A percentile compares a stretch with the other conserved stretches of the same genome.
These are phyloP conservation scores for Colletotrichum lindemuthianum DNA, from an alignment of 2,329 filamentous ascomycete species.

Conservation along the genomic window DNA sequence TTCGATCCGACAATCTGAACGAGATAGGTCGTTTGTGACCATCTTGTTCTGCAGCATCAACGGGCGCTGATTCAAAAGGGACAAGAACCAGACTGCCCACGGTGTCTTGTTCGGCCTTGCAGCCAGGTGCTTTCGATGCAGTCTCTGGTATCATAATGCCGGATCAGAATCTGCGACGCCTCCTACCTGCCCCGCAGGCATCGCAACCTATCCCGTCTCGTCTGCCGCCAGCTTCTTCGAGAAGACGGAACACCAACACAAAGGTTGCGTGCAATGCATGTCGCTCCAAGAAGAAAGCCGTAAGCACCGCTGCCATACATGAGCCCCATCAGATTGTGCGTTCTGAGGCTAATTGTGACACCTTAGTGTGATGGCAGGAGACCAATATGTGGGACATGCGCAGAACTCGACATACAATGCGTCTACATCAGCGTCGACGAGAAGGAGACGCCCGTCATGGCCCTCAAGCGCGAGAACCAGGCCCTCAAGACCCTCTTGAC, in stretches of 20 bases:
- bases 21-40: conserved; percentile 4
- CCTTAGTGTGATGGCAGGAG: conserved; percentile 37
- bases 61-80: neutral
- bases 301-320: conserved; percentile 17
- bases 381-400: conserved; percentile 37
- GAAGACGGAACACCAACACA: conserved; percentile 15
- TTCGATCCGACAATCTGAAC: neutral
- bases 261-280: conserved; percentile 40
- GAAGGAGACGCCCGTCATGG: conserved; percentile 34
- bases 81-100: neutral
- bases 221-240: conserved; percentile 6
- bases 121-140: conserved; percentile 1
- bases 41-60: neutral
- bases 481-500: conserved; percentile 40
- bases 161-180: conserved; percentile 19
- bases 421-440: conserved; percentile 35
- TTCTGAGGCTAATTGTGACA: conserved; percentile 7
- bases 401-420: conserved; percentile 31
- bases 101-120: no score
- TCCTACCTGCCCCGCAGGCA: conserved; percentile 25
- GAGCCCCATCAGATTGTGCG: no score
- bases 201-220: conserved; percentile 7
- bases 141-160: conserved; percentile 11
- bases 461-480: conserved; percentile 31
- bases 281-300: conserved; percentile 39